Base-by-base conservation (phyloP, 441 rosid species). In the Codiaeum variegatum region DNA sequence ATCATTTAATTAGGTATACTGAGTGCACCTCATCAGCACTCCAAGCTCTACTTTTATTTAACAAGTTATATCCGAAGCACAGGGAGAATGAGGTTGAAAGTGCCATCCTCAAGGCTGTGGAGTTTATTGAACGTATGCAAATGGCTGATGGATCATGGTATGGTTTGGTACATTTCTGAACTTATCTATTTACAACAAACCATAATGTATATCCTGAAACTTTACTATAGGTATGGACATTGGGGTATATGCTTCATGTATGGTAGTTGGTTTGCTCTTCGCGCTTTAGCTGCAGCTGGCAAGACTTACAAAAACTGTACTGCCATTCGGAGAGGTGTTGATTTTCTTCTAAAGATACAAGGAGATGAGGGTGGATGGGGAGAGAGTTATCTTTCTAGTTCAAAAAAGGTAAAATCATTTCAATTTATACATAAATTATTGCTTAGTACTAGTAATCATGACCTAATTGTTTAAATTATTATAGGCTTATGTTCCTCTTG, bases 61-160 rank as follows among this genome's bases (percentile, higher is more conserved):
- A 73, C 40, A 85, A 83, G 70, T 65, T 82, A 49, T 66, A 85
- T 60, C 86, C 90, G 3, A 71, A 32, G 12, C 81, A 82, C 40
- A 75, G 80, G 52, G 73, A 72, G 62, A 72, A 64, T 71, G 90
- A 87, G 70, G 76, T 83, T 46, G 80, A 83, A 66, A 76, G 38
- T 72, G 82, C 69, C 75, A 66, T 85, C 13, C 18, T 7, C 3
- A 85, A 70, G 60, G 87, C 85, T 67, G 71, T 66, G 5, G 42
- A 66, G 23, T 87, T 54, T 69, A 49, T 87, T n/a, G 81, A 80
- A 77, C 66, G 73, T 36, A 72, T 51, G 36, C 90, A 85, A 58
- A 75, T 55, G 32, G 76, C 84, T 3, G 87, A 87, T 47, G 90
- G 90, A 34, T 87, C 88, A 28, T 87, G 90, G 90, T 87, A 77